A percentile compares a stretch with the other conserved stretches of the same genome.
These are phyloP conservation scores for Carallia pectinifolia DNA, from an alignment of 345 rosid species.

Conservation along the genomic window DNA sequence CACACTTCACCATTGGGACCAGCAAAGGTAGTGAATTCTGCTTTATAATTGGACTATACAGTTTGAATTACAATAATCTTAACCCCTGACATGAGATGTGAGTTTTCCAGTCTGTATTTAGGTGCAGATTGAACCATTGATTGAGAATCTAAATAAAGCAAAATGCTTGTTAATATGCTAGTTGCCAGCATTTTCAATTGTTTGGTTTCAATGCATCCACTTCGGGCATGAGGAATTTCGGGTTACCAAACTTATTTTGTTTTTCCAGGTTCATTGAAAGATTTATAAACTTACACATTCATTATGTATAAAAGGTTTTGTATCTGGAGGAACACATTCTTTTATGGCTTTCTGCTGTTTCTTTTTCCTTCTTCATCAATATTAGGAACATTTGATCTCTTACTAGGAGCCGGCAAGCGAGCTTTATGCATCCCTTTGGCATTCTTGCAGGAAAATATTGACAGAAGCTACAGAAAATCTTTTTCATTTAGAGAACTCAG, in stretches of 20 bases:
- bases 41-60: constrained; percentile 3
- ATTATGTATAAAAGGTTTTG: neutral
- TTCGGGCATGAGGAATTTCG: neutral
- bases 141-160: constrained; percentile 4
- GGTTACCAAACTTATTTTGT: neutral
- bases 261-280: neutral
- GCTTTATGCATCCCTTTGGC: constrained; percentile 9
- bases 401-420: neutral
- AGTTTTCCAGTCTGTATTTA: neutral
- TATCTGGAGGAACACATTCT: constrained; percentile 1
- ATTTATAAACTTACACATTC: neutral
- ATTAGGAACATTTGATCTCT: constrained; percentile 6
- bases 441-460: constrained; percentile 49
- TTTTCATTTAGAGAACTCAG: constrained; percentile 37
- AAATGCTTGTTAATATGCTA: neutral
- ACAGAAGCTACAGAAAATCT: constrained; percentile 34
- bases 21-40: constrained; percentile 44
- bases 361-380: neutral
- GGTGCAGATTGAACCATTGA: neutral
- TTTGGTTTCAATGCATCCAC: constrained; percentile 6
- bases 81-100: neutral
- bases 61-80: constrained; percentile 14
- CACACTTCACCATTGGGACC: constrained; percentile 33
- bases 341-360: neutral
- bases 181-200: neutral